phyloP scores from a whole-genome alignment of 2,329 filamentous ascomycete genomes.

The Pseudogymnoascus sp. region DNA sequence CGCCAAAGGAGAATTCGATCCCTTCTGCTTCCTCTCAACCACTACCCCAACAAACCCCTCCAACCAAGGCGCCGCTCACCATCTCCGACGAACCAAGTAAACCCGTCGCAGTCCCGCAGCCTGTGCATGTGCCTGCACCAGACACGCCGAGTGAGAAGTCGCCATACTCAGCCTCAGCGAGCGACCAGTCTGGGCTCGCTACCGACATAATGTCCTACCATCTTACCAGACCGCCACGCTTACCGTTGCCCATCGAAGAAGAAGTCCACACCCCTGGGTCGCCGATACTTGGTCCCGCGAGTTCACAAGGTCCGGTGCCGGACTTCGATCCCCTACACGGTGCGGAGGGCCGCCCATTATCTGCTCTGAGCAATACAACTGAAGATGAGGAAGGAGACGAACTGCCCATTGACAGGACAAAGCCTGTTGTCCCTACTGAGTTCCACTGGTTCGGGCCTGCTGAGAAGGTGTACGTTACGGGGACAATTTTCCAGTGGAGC shows the following conservation, averaged over 20 bases:
- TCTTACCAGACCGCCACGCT: slow-evolving; percentile 68
- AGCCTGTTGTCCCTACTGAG: slow-evolving; percentile 71
- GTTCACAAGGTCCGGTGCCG: slow-evolving; percentile 31
- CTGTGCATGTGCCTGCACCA: slow-evolving; percentile 20
- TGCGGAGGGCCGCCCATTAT: slow-evolving; percentile 39
- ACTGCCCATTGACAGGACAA: slow-evolving; percentile 63
- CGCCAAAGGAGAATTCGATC: neutral
- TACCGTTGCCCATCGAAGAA: slow-evolving; percentile 90
- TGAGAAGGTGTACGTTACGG: slow-evolving; percentile 91
- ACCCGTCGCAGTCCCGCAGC: slow-evolving; percentile 44
- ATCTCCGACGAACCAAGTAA: slow-evolving; percentile 39
- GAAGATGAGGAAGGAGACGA: slow-evolving; percentile 81
- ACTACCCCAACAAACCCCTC: slow-evolving; percentile 3
- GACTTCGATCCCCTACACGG: slow-evolving; percentile 41
- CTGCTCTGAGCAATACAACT: slow-evolving; percentile 51
- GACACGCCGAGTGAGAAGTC: slow-evolving; percentile 25
- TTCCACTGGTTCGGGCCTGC: slow-evolving; percentile 80
- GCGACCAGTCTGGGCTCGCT: slow-evolving; percentile 41
- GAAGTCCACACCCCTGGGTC: slow-evolving; percentile 84
- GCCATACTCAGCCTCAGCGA: slow-evolving; percentile 22
- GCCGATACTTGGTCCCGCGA: slow-evolving; percentile 69
- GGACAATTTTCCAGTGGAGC: slow-evolving; percentile 96
- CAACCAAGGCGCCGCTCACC: neutral
- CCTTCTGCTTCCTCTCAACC: neutral
- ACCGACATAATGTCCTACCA: slow-evolving; percentile 50